Evolutionary conservation across 768 basidiomycete species (phyloP).

Genomic region (Termitomyces sp.): DNA sequence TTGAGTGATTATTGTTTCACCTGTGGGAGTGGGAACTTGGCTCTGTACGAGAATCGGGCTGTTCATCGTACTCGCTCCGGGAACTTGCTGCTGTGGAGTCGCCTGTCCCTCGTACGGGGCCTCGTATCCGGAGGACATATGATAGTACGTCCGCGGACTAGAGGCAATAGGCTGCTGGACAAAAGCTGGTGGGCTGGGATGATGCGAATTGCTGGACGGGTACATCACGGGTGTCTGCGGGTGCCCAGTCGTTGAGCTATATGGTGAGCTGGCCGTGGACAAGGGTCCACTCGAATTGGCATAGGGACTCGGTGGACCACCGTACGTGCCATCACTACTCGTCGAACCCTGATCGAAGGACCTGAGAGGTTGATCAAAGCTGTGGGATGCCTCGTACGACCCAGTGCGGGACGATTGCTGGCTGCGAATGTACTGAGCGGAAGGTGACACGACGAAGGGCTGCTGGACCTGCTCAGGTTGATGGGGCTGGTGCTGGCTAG

Average conservation of each 20-base stretch:
- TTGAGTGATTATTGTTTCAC: slow-evolving; percentile 9
- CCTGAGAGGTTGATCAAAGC: slow-evolving; percentile 20
- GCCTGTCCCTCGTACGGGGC: slow-evolving; percentile 17
- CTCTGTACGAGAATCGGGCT: slow-evolving; percentile 14
- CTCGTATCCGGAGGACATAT: slow-evolving; percentile 16
- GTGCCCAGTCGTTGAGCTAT: slow-evolving; percentile 23
- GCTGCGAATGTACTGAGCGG: slow-evolving; percentile 4
- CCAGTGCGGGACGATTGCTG: slow-evolving; percentile 20
- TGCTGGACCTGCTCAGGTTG: slow-evolving; percentile 14
- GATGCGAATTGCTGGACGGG: slow-evolving; percentile 13
- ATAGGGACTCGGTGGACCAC: slow-evolving; percentile 26
- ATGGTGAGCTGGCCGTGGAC: slow-evolving; percentile 31
- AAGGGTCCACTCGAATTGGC: slow-evolving; percentile 23
- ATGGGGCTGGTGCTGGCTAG: slow-evolving; percentile 21
- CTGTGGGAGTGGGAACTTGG: neutral
- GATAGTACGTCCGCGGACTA: slow-evolving; percentile 22
- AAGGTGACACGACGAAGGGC: slow-evolving; percentile 12
- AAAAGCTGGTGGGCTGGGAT: slow-evolving; percentile 27
- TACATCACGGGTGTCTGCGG: slow-evolving; percentile 29
- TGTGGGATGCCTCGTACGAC: slow-evolving; percentile 20
- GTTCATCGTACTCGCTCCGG: slow-evolving; percentile 18
- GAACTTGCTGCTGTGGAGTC: slow-evolving; percentile 15
- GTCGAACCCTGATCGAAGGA: slow-evolving; percentile 14
- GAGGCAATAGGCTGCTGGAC: slow-evolving; percentile 18
- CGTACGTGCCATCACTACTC: neutral